A percentile compares a stretch with the other conserved stretches of the same genome.
Conservation (phyloP, 305 asterid species). For the Fraxinus sp. region DNA sequence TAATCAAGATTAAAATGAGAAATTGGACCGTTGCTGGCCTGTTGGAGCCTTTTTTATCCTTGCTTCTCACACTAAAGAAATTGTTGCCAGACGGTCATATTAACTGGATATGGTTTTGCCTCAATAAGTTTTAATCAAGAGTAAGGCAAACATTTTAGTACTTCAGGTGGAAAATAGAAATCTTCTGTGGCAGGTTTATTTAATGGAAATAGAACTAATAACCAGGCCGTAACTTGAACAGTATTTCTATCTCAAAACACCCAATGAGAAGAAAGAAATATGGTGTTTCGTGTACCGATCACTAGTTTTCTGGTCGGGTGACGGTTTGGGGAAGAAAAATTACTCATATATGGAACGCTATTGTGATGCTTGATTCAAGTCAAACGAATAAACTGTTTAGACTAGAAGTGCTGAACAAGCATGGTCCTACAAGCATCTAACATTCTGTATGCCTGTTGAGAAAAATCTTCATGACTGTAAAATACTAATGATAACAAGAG, state of each 20-base stretch:
- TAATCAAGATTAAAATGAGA: no score
- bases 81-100: neutral
- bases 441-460: neutral
- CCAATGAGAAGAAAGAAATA: neutral
- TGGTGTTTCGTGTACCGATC: neutral
- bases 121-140: neutral
- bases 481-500: neutral
- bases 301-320: neutral
- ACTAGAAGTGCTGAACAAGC: neutral
- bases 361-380: neutral
- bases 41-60: no score
- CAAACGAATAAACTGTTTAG: neutral
- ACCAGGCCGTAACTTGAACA: neutral
- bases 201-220: neutral
- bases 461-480: neutral
- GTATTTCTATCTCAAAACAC: neutral
- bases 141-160: neutral
- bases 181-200: neutral
- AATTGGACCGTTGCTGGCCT: no score
- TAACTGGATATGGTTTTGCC: neutral
- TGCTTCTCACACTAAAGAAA: no score
- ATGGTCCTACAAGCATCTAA: neutral
- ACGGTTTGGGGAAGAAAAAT: neutral
- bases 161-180: neutral
- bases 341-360: neutral